Evolutionary conservation across 1,284 basidiomycete species (phyloP).

Genomic region (Dichomitus squalens): DNA sequence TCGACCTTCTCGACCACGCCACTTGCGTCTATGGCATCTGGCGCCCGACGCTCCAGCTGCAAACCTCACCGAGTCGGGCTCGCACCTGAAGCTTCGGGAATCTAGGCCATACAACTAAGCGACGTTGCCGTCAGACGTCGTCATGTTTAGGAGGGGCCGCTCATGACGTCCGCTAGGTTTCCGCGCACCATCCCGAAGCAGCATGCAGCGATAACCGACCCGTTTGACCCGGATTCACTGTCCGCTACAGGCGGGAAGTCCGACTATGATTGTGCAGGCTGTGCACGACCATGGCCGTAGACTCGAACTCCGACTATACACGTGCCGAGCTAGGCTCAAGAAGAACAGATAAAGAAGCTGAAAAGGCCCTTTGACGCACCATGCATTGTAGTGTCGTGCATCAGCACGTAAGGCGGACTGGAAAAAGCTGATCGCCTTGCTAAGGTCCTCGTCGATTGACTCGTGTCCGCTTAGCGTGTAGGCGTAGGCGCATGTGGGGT

Average conservation of each 20-base stretch:
- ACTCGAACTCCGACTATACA: not conserved
- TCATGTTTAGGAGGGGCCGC: not conserved
- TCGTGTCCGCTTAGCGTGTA: slow-evolving; percentile 95
- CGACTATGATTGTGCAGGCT: not conserved
- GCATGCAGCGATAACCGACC: not conserved
- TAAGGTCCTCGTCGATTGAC: slow-evolving; percentile 90
- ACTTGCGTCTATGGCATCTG: not conserved
- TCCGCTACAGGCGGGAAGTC: not conserved
- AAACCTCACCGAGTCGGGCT: too few relatives aligned
- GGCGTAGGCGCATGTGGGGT: slow-evolving; percentile 86
- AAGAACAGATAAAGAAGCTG: not conserved
- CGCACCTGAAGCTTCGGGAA: not conserved
- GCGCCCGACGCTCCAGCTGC: not conserved
- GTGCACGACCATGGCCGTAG: not conserved
- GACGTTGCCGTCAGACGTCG: not conserved
- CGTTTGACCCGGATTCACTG: not conserved
- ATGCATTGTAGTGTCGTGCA: slow-evolving; percentile 92
- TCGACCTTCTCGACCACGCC: not conserved
- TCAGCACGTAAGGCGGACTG: slow-evolving; percentile 87
- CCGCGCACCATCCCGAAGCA: not conserved
- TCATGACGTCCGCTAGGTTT: too few relatives aligned
- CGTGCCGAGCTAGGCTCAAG: not conserved
- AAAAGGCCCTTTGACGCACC: slow-evolving; percentile 54
- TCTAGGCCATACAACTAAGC: not conserved
- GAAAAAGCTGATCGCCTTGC: slow-evolving; percentile 88